Base-by-base conservation (phyloP, 2,329 filamentous ascomycete species). In the Fusarium sp. region DNA sequence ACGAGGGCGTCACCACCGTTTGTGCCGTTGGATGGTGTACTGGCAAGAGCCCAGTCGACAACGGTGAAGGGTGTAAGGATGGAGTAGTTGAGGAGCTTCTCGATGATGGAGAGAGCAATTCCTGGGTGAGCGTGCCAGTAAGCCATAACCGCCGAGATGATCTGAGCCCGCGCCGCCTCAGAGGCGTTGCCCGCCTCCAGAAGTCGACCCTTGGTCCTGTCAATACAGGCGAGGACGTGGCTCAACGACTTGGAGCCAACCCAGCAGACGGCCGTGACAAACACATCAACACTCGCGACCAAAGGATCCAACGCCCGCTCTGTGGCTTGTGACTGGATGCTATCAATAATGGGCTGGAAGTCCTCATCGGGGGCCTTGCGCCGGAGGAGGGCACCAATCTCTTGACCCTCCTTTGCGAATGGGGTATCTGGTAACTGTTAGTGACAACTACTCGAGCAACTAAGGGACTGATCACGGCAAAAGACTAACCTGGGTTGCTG, bases 41-140 rank as follows among this genome's bases (percentile, higher is more conserved):
- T 77, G n/a, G 77, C 89, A 11, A 99, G 85, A 0, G 93, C 93
- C 96, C 96, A 99, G 75, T 97, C 90, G 51, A 97, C 87, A 27
- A 99, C 93, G 14, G 90, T 90, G 62, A 89, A 84, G 0, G 96
- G 96, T 8, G 91, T 93, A 34, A 99, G 85, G 73, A 99, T 97
- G 13, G 92, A 94, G 82, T 97, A 99, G 82, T 98, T 99, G 73
- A 99, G 90, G 5, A 99, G 87, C 81, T 98, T 98, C 83, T 98
- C 95, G 63, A 98, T 87, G 74, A 99, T 97, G 73, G 92, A 92
- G 72, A 98, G 88, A 3, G 93, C 96, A 44, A 96, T 90, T 64
- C 96, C 96, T 0, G 95, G 93, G 75, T 99, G 95, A 31, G 95
- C 90, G 50, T 88, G 87, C 96, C 96, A 99, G 83, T 97, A 99